phyloP scores from a whole-genome alignment of 495 filamentous ascomycete genomes.

The Copromyces sp. region DNA sequence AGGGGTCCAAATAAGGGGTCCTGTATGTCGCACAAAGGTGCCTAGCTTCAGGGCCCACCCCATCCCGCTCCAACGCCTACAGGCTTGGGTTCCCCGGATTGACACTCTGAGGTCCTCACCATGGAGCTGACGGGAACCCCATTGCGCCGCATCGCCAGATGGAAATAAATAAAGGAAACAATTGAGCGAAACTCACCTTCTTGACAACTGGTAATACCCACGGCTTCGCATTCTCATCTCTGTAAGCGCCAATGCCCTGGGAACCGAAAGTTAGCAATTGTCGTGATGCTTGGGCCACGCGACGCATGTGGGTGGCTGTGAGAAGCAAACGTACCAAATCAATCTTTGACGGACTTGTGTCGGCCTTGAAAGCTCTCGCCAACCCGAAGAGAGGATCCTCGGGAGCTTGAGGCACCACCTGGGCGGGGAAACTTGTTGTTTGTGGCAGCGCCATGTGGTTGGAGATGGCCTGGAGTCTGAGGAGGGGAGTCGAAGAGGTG shows the following conservation, averaged over 20 bases:
- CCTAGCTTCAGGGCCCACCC: constrained; percentile 24
- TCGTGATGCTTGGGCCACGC: neutral
- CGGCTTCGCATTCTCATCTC: constrained; percentile 93
- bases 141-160: neutral
- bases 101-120: neutral
- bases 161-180: neutral
- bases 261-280: constrained; percentile 1
- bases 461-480: constrained; percentile 37
- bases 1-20: neutral
- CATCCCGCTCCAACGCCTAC: neutral
- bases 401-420: constrained; percentile 78
- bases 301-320: neutral
- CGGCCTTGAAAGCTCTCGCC: constrained; percentile 77
- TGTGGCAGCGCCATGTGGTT: constrained; percentile 29
- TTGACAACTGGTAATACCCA: constrained; percentile 96
- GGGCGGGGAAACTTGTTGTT: constrained; percentile 63
- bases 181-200: constrained; percentile 50
- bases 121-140: neutral
- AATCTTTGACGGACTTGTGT: constrained; percentile 78
- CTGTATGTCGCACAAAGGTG: constrained; percentile 1
- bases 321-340: constrained; percentile 48
- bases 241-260: constrained; percentile 86
- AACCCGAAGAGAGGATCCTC: constrained; percentile 94
- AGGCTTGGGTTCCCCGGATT: neutral
- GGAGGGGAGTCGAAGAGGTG: constrained; percentile 16